These are phyloP conservation scores for Kwoniella sp. DNA, from an alignment of 768 basidiomycete species.

Conservation along the genomic window DNA sequence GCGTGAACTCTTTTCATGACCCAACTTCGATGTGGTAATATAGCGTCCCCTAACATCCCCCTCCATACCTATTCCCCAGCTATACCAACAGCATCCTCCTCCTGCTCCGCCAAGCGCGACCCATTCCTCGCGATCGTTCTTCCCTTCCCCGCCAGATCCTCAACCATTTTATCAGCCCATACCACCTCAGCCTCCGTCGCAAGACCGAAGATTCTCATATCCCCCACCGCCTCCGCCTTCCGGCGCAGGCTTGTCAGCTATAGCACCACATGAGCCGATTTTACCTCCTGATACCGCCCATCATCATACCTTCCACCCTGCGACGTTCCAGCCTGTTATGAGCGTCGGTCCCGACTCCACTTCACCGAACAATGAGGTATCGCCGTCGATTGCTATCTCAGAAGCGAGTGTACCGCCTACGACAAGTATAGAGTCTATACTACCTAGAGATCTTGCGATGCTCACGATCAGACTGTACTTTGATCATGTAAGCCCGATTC, in stretches of 20 bases:
- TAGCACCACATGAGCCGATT: slow-evolving; percentile 6
- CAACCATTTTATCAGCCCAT: slow-evolving; percentile 3
- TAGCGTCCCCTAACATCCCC: not conserved
- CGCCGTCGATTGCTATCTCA: slow-evolving; percentile 20
- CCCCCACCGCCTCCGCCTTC: slow-evolving; percentile 3
- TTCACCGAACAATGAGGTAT: slow-evolving; percentile 17
- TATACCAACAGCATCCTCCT: slow-evolving; percentile 13
- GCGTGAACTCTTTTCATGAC: too few relatives aligned
- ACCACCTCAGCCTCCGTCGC: slow-evolving; percentile 2
- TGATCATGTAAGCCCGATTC: slow-evolving; percentile 38
- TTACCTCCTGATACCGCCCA: not conserved
- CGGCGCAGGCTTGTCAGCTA: not conserved
- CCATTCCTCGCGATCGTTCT: slow-evolving; percentile 5
- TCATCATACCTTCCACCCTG: not conserved
- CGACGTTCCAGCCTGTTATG: not conserved
- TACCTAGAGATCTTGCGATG: slow-evolving; percentile 34
- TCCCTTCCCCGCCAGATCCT: slow-evolving; percentile 15
- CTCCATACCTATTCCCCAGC: slow-evolving; percentile 11
- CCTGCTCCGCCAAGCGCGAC: slow-evolving; percentile 1
- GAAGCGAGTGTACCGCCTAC: slow-evolving; percentile 20
- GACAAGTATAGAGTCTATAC: slow-evolving; percentile 28
- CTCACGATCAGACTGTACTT: slow-evolving; percentile 30
- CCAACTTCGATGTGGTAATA: too few relatives aligned
- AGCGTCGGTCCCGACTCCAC: slow-evolving; percentile 4
- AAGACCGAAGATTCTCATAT: not conserved